Conservation (phyloP, 2,329 filamentous ascomycete species). For the Fusarium setosum region DNA sequence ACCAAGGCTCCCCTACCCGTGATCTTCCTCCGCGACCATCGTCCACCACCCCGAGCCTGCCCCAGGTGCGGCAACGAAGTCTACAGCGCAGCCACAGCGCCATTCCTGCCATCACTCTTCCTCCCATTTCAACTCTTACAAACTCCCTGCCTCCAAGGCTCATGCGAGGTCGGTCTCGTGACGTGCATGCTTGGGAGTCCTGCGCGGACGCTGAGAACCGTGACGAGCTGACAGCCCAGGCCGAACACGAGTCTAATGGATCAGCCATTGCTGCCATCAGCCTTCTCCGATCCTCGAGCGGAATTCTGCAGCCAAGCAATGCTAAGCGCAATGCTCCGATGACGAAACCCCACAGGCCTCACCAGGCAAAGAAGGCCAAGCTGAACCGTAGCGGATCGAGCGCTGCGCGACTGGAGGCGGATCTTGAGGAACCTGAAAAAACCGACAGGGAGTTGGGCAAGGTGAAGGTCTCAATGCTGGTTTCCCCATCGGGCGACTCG, state of each 20-base stretch:
- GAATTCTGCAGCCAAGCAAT: conserved; percentile 64
- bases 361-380: conserved; percentile 70
- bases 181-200: conserved; percentile 91
- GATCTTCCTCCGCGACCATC: conserved; percentile 60
- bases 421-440: conserved; percentile 43
- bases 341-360: conserved; percentile 45
- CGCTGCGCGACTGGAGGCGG: conserved; percentile 68
- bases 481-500: conserved; percentile 69
- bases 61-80: conserved; percentile 60
- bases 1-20: conserved; percentile 73
- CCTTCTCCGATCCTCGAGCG: conserved; percentile 77
- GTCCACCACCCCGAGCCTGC: conserved; percentile 59
- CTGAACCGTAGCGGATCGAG: conserved; percentile 71
- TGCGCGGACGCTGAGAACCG: conserved; percentile 85
- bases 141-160: conserved; percentile 66
- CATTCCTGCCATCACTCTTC: conserved; percentile 67
- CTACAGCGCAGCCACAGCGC: conserved; percentile 80
- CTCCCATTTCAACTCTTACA: conserved; percentile 65
- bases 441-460: conserved; percentile 43
- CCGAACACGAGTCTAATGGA: conserved; percentile 82
- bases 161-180: conserved; percentile 80
- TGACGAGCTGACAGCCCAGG: conserved; percentile 83
- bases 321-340: conserved; percentile 72
- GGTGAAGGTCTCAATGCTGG: conserved; percentile 54
- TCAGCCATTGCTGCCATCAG: conserved; percentile 86